These are phyloP conservation scores for Phytophthora europaea DNA, from an alignment of 352 stramenopile species.

Conservation along the genomic window DNA sequence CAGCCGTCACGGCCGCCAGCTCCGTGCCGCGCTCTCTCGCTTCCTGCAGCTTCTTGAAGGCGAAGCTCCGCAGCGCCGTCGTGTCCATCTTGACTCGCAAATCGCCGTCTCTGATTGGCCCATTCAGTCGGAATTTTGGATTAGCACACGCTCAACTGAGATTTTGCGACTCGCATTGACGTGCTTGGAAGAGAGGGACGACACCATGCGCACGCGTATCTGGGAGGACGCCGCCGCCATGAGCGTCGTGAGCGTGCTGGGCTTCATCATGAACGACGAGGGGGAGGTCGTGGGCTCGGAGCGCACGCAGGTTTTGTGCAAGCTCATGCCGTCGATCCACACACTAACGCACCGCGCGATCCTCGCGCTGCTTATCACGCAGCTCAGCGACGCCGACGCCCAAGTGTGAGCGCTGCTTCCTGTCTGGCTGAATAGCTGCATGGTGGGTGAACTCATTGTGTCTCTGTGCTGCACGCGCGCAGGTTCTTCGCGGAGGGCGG, in stretches of 20 bases:
- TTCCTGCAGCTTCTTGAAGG: conserved; percentile 81
- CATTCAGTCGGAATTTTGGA: background rate
- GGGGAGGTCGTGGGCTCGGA: conserved; percentile 78
- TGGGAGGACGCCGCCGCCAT: conserved; percentile 84
- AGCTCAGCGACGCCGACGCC: conserved; percentile 75
- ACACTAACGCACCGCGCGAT: conserved; percentile 82
- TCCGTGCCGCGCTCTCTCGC: conserved; percentile 70
- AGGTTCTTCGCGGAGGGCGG: conserved; percentile 82
- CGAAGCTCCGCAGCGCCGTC: conserved; percentile 73
- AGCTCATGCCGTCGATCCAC: conserved; percentile 88
- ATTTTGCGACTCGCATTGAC: too few relatives aligned
- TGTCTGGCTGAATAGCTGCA: too few relatives aligned
- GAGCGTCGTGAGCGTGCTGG: conserved; percentile 84
- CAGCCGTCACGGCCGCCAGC: conserved; percentile 60
- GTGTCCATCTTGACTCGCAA: conserved; percentile 57
- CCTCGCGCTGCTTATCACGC: conserved; percentile 75
- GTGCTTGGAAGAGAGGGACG: background rate
- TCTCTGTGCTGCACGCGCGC: conserved; percentile 18
- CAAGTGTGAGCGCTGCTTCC: conserved; percentile 50
- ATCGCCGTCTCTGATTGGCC: conserved; percentile 24
- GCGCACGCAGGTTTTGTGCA: conserved; percentile 82
- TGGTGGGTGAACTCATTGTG: too few relatives aligned
- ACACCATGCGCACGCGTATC: conserved; percentile 71
- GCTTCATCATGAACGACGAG: conserved; percentile 86
- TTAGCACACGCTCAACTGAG: background rate